Evolutionary conservation across 352 stramenopile genomes (phyloP).

Genomic region (Blastocystis sp.): DNA sequence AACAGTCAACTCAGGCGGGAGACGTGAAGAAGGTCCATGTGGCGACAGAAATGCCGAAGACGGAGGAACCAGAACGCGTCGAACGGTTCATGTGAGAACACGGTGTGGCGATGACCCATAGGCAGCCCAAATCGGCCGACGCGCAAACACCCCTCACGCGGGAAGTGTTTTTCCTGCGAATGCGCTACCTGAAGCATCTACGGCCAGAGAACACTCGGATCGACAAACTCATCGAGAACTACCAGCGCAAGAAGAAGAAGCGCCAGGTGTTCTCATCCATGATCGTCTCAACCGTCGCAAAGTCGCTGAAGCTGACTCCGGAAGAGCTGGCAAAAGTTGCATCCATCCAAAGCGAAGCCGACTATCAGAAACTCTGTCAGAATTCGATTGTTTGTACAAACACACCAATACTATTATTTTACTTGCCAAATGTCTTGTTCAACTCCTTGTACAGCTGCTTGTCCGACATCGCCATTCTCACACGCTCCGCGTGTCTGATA

Average conservation of each 20-base stretch:
- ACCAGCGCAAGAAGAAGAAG: background rate
- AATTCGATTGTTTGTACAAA: constrained; percentile 26
- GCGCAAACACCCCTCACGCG: background rate
- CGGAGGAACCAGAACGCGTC: background rate
- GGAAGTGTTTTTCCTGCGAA: background rate
- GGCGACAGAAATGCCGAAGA: background rate
- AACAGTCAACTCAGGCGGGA: background rate
- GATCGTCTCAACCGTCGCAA: background rate
- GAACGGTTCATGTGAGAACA: constrained; percentile 4
- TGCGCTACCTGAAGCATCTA: constrained; percentile 15
- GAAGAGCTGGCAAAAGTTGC: background rate
- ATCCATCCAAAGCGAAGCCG: background rate
- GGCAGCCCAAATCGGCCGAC: background rate
- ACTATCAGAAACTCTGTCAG: background rate
- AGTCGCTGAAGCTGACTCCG: background rate
- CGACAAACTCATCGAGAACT: background rate
- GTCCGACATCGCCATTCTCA: constrained; percentile 56
- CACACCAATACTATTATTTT: constrained; percentile 20
- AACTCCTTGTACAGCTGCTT: constrained; percentile 55
- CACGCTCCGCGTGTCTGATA: constrained; percentile 40
- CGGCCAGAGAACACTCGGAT: background rate
- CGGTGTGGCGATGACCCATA: background rate
- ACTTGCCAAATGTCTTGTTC: constrained; percentile 56
- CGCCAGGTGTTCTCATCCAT: background rate
- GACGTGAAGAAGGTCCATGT: background rate